phyloP scores from a whole-genome alignment of 2,329 filamentous ascomycete species.

The Aurifilum marmelostoma region DNA sequence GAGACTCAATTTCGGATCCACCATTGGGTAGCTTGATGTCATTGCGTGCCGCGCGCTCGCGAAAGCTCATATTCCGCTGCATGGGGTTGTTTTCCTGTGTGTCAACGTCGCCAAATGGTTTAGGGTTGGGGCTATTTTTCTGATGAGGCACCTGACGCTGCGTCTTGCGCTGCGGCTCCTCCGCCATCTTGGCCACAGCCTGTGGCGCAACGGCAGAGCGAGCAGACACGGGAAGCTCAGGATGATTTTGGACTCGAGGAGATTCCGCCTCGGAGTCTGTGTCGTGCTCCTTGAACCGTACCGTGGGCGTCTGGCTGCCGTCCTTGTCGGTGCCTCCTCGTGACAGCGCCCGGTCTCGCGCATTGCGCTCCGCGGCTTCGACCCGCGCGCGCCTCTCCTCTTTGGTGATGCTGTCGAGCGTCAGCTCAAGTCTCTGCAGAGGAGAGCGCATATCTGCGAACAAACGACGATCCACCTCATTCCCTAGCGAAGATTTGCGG shows the following conservation, averaged over 20 bases:
- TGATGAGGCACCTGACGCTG: constrained; percentile 35
- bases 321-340: constrained; percentile 27
- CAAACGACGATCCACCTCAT: constrained; percentile 52
- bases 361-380: constrained; percentile 76
- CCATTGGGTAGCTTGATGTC: constrained; percentile 43
- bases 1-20: constrained; percentile 31
- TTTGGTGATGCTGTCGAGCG: constrained; percentile 89
- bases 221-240: constrained; percentile 33
- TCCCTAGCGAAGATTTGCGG: constrained; percentile 43
- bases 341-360: constrained; percentile 61
- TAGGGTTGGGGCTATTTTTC: constrained; percentile 35
- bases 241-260: constrained; percentile 30
- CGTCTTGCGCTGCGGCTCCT: constrained; percentile 39
- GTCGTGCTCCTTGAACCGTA: constrained; percentile 39
- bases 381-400: constrained; percentile 89
- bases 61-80: constrained; percentile 62
- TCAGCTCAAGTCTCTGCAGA: constrained; percentile 89
- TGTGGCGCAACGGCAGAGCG: constrained; percentile 35
- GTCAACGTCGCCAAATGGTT: constrained; percentile 33
- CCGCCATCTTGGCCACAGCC: constrained; percentile 12
- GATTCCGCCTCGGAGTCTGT: constrained; percentile 34
- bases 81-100: constrained; percentile 43
- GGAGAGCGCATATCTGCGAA: constrained; percentile 85
- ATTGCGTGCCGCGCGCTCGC: constrained; percentile 57
- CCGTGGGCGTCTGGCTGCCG: constrained; percentile 37